A percentile compares a stretch with the other conserved stretches of the same genome.
Evolutionary conservation across 1,139 yeast genomes (phyloP).

Genomic region (Kodamaea ohmeri): DNA sequence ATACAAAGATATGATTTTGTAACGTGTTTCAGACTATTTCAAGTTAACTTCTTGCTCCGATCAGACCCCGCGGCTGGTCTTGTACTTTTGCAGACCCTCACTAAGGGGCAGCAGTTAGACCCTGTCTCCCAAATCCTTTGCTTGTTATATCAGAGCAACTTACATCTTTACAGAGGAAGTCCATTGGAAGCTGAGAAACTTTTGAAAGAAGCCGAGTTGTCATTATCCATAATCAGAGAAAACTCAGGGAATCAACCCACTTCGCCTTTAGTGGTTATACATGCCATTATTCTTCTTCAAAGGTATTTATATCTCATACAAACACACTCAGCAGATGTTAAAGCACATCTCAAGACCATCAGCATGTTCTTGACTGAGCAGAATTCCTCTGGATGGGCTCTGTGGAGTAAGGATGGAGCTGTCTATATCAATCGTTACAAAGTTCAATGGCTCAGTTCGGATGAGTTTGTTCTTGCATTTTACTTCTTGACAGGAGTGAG

Average conservation of each 20-base stretch:
- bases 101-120: constrained; percentile 16
- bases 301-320: constrained; percentile 24
- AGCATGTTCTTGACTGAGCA: constrained; percentile 26
- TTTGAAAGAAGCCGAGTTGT: constrained; percentile 17
- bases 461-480: constrained; percentile 40
- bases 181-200: constrained; percentile 18
- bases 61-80: constrained; percentile 26
- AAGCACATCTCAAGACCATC: constrained; percentile 22
- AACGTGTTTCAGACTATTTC: constrained; percentile 27
- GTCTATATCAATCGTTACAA: constrained; percentile 18
- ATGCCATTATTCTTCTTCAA: constrained; percentile 27
- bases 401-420: constrained; percentile 28
- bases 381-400: constrained; percentile 20
- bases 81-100: constrained; percentile 23
- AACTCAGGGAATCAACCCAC: not conserved
- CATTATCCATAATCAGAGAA: constrained; percentile 3
- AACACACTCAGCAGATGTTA: constrained; percentile 21
- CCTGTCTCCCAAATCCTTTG: constrained; percentile 20
- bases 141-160: constrained; percentile 21
- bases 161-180: constrained; percentile 31
- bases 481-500: constrained; percentile 42
- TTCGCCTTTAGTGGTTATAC: constrained; percentile 16
- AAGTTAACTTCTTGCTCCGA: constrained; percentile 27
- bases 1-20: constrained; percentile 17
- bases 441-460: constrained; percentile 39